Evolutionary conservation across 2,329 filamentous ascomycete species (phyloP).

Genomic region (Zasmidium cellare): DNA sequence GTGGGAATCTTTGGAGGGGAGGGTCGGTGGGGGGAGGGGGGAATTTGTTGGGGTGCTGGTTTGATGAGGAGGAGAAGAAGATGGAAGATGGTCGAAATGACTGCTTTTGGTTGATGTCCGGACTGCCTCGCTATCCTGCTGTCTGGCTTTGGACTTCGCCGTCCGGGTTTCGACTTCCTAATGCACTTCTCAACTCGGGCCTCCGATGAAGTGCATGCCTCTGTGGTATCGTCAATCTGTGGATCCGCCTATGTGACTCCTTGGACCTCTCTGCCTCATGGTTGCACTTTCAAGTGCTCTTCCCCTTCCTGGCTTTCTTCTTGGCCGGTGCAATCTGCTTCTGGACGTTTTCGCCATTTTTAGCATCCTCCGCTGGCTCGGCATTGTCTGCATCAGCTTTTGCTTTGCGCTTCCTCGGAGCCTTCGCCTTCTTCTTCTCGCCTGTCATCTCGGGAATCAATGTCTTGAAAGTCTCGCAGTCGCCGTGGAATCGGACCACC

Average conservation of each 20-base stretch:
- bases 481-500: constrained; percentile 9
- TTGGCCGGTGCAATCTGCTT: background rate
- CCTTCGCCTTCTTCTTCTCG: constrained; percentile 3
- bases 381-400: background rate
- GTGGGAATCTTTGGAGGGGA: constrained; percentile 63
- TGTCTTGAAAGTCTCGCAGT: constrained; percentile 6
- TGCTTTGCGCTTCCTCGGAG: constrained; percentile 3
- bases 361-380: background rate
- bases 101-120: no score
- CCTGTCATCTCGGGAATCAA: constrained; percentile 2
- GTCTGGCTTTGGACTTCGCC: no score
- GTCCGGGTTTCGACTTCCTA: no score
- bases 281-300: no score
- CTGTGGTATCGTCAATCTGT: no score
- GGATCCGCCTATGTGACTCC: no score
- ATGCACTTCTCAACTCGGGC: no score
- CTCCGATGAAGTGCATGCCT: no score
- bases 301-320: background rate
- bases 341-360: background rate
- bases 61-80: constrained; percentile 9
- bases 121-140: no score
- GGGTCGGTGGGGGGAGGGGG: constrained; percentile 38
- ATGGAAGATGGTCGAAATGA: no score
- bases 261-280: no score
- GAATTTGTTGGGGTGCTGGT: constrained; percentile 47